These are phyloP conservation scores for Trypanosoma congolense DNA, from an alignment of 208 protist genomes.

Conservation along the genomic window DNA sequence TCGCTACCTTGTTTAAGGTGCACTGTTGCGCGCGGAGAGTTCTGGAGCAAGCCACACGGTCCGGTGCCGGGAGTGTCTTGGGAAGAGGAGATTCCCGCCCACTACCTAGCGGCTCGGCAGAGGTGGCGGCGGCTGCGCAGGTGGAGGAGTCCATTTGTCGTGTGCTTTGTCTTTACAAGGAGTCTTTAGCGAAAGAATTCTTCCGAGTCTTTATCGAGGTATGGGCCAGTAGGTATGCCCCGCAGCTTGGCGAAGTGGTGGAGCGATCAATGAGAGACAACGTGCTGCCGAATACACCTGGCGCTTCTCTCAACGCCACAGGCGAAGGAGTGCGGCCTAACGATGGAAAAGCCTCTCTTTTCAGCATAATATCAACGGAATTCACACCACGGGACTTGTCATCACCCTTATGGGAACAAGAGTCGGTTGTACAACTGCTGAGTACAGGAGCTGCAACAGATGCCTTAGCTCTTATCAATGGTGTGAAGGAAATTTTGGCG, in stretches of 20 bases:
- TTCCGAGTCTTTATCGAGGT: conserved; percentile 10
- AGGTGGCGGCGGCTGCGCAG: not conserved
- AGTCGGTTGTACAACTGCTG: not conserved
- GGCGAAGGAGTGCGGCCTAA: not conserved
- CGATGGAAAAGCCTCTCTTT: not conserved
- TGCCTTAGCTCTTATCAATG: not conserved
- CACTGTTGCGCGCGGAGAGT: not conserved
- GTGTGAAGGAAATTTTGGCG: not conserved
- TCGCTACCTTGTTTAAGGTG: conserved; percentile 13
- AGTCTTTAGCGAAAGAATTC: conserved; percentile 5
- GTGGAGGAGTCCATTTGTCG: conserved; percentile 7
- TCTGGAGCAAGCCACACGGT: not conserved
- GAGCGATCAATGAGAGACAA: not conserved
- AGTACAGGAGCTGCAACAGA: not conserved
- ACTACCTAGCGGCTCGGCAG: not conserved
- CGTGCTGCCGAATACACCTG: not conserved
- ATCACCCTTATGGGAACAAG: not conserved
- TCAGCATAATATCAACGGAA: not conserved
- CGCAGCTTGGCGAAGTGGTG: not conserved
- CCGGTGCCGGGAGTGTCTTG: not conserved
- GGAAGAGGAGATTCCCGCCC: not conserved
- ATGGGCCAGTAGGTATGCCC: conserved; percentile 3
- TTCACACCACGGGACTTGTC: not conserved
- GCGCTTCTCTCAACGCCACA: not conserved
- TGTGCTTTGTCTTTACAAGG: conserved; percentile 6